Evolutionary conservation across 345 rosid genomes (phyloP).

Genomic region (Kandelia obovata): DNA sequence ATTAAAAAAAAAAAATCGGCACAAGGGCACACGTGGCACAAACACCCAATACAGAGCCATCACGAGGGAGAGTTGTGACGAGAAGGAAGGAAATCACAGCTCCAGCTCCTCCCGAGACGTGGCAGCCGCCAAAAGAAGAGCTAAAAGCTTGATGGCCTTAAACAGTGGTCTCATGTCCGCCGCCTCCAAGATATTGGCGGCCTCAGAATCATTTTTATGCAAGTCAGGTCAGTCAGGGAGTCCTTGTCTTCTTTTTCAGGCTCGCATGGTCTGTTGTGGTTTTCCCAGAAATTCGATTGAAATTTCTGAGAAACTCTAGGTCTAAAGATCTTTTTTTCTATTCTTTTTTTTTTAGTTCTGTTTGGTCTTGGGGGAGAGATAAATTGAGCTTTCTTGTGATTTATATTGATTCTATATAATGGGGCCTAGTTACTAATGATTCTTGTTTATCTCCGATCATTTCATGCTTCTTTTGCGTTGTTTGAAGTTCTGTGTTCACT

Average conservation of each 20-base stretch:
- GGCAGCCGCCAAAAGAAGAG: too few relatives aligned
- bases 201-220: slow-evolving; percentile 48
- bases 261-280: background rate
- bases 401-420: background rate
- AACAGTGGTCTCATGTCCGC: slow-evolving; percentile 62
- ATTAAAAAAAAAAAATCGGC: background rate
- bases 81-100: background rate
- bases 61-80: background rate
- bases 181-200: slow-evolving; percentile 45
- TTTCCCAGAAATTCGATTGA: background rate
- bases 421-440: too few relatives aligned
- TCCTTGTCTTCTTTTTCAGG: too few relatives aligned
- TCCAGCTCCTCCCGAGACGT: too few relatives aligned
- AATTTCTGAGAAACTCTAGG: background rate
- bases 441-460: too few relatives aligned
- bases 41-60: too few relatives aligned
- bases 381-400: too few relatives aligned
- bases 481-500: too few relatives aligned
- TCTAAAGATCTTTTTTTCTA: too few relatives aligned
- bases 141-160: slow-evolving; percentile 54
- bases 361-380: background rate
- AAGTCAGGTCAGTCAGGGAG: slow-evolving; percentile 45
- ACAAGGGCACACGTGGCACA: background rate
- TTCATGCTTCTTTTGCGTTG: too few relatives aligned
- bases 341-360: too few relatives aligned